phyloP scores from a whole-genome alignment of 768 basidiomycete species.

The Nevesoporus exiguus region DNA sequence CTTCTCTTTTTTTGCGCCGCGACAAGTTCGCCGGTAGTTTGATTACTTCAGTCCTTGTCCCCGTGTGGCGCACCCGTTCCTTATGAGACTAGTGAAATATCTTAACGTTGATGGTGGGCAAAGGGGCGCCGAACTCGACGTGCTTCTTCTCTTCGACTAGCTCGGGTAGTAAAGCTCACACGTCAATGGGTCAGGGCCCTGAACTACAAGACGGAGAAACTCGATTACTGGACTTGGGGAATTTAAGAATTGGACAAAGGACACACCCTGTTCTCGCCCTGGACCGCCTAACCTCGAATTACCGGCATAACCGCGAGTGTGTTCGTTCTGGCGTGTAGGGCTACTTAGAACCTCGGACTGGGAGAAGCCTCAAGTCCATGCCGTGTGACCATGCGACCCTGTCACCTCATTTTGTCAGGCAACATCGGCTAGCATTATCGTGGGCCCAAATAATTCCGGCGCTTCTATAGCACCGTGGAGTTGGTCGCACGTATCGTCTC shows the following conservation, averaged over 20 bases:
- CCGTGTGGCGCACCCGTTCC: slow-evolving; percentile 17
- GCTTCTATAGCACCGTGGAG: slow-evolving; percentile 15
- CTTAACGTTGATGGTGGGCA: slow-evolving; percentile 3
- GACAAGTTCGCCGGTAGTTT: background rate
- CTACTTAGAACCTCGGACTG: no score
- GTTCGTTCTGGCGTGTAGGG: no score
- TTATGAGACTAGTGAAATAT: slow-evolving; percentile 11
- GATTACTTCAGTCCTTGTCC: no score
- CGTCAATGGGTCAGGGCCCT: slow-evolving; percentile 5
- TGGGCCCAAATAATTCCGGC: slow-evolving; percentile 14
- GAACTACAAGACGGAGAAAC: background rate
- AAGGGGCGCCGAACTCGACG: slow-evolving; percentile 1
- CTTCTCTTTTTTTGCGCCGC: background rate
- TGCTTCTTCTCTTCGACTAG: slow-evolving; percentile 16
- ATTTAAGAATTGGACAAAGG: background rate
- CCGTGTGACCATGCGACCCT: no score
- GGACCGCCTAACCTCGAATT: background rate
- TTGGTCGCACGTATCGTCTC: background rate
- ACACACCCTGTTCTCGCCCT: no score
- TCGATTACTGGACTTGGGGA: background rate
- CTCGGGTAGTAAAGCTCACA: slow-evolving; percentile 11
- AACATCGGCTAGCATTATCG: slow-evolving; percentile 22
- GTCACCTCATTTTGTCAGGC: slow-evolving; percentile 18
- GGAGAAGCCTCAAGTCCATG: slow-evolving; percentile 1
- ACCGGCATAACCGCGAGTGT: background rate